Percentiles rank a stretch among this genome's conserved stretches.
Conservation (phyloP, 2,329 filamentous ascomycete species). For the Raffaelea ambrosiae region DNA sequence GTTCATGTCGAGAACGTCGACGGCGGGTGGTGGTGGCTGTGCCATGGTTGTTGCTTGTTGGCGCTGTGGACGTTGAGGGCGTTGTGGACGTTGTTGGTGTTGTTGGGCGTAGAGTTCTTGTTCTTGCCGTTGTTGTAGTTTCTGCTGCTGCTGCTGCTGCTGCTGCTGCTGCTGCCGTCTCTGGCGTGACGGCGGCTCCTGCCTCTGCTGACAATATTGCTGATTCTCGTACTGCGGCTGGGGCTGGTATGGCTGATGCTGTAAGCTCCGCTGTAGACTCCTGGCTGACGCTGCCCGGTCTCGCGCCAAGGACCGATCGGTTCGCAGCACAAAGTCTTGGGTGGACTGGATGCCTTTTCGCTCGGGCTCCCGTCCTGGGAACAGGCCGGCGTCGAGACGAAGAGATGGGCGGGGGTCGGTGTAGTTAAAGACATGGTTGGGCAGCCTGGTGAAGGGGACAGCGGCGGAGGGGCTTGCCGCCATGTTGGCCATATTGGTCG, state of each 20-base stretch:
- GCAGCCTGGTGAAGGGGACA: not conserved
- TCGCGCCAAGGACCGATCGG: conserved; percentile 13
- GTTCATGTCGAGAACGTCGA: no score
- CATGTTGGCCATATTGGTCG: not conserved
- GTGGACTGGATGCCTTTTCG: conserved; percentile 7
- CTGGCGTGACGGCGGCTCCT: no score
- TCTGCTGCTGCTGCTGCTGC: not conserved
- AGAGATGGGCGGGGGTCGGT: not conserved
- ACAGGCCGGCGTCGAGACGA: not conserved
- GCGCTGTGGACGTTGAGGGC: not conserved
- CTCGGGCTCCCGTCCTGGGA: no score
- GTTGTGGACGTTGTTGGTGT: not conserved
- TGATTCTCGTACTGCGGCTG: not conserved
- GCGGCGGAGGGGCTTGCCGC: not conserved
- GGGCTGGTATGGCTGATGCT: no score
- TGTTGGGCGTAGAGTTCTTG: no score
- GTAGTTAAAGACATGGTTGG: not conserved
- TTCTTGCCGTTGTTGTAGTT: no score
- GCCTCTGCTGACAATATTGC: no score
- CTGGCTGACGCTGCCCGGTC: conserved; percentile 10
- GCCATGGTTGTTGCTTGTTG: not conserved
- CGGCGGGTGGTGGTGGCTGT: not conserved
- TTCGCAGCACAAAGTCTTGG: conserved; percentile 18
- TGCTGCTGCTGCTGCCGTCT: no score
- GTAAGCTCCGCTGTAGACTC: conserved; percentile 8